Base-by-base conservation (phyloP, 345 rosid species). In the Brassica cretica region DNA sequence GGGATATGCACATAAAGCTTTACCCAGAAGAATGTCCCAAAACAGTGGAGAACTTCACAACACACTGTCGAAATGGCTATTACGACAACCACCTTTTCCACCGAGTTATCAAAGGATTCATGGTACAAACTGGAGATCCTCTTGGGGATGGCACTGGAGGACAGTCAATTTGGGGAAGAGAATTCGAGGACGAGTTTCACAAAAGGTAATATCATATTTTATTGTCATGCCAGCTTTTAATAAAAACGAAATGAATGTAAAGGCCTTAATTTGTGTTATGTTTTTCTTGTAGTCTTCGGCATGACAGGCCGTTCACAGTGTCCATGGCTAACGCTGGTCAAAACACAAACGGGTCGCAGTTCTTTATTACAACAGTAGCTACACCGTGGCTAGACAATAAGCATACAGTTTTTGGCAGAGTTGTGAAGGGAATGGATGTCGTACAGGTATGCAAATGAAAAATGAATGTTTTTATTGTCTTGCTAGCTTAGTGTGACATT, bases 141-240 rank as follows among this genome's bases (percentile, higher is more conserved):
- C 83, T 96, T 75, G 99, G 99, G 46, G 99, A 96, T 84, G 99
- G 99, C 64, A 96, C 98, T 58, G 99, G 98, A 71, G 99, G 98
- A 65, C 99, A 96, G 84, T 93, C 99, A 74, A 93, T 96, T 41
- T 93, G 99, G 99, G 99, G 99, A 65, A 90, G 98, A 85, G 99
- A 91, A 84, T 96, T 93, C 46, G 98, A 90, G 85, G 99, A 93
- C 41, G 99, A 96, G 86, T 93, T 96, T 82, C 99, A 96, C 84
- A 96, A 93, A 87, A 96, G 99, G 98, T 95, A 79, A 79, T 11
- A 49, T 4, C 11, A 55, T 70, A 63, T 81, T 35, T 18, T 55
- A 39, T 53, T 5, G 5, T 24, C 80, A 27, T 29, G 5, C 61
- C 66, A 68, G 49, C 62, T 21, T 71, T 35, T 64, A 64, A 41